A percentile compares a stretch with the other conserved stretches of the same genome.
Conservation (phyloP, 2,329 filamentous ascomycete genomes). For the Xylariaceae sp. region DNA sequence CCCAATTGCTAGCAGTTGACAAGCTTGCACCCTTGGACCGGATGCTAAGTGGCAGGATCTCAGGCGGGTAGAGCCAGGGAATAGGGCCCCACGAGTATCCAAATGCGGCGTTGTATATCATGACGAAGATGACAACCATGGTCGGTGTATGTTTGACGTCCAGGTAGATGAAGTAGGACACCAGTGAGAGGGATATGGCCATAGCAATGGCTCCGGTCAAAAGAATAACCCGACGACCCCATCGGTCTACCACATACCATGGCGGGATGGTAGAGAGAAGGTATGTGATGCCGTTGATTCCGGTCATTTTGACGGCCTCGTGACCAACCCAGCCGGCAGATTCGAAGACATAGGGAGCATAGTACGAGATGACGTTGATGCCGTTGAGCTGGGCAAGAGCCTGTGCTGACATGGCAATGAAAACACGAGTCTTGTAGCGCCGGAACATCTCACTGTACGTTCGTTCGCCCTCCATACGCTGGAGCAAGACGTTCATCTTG, state of each 20-base stretch:
- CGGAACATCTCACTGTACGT: conserved; percentile 92
- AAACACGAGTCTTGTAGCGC: conserved; percentile 82
- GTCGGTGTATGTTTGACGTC: conserved; percentile 71
- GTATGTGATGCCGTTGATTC: conserved; percentile 87
- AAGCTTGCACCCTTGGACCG: conserved; percentile 94
- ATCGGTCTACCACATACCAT: conserved; percentile 92
- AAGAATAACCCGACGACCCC: conserved; percentile 83
- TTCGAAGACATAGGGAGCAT: conserved; percentile 92
- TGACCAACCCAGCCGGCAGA: conserved; percentile 93
- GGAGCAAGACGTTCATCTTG: conserved; percentile 92
- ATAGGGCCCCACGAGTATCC: conserved; percentile 95
- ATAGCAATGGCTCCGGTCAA: conserved; percentile 85
- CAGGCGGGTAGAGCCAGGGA: conserved; percentile 96
- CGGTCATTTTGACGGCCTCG: conserved; percentile 90
- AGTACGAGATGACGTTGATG: conserved; percentile 99
- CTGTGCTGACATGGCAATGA: conserved; percentile 98
- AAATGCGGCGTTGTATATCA: conserved; percentile 97
- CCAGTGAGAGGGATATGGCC: conserved; percentile 77
- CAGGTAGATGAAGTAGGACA: conserved; percentile 93
- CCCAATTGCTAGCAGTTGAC: conserved; percentile 96
- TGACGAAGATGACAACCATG: conserved; percentile 87
- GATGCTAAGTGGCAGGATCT: conserved; percentile 94
- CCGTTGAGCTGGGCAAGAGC: conserved; percentile 93
- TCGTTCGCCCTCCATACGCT: conserved; percentile 90
- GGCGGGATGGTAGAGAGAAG: conserved; percentile 87